These are phyloP conservation scores for Oleoguttula mirabilis DNA, from an alignment of 495 filamentous ascomycete species.

Conservation along the genomic window DNA sequence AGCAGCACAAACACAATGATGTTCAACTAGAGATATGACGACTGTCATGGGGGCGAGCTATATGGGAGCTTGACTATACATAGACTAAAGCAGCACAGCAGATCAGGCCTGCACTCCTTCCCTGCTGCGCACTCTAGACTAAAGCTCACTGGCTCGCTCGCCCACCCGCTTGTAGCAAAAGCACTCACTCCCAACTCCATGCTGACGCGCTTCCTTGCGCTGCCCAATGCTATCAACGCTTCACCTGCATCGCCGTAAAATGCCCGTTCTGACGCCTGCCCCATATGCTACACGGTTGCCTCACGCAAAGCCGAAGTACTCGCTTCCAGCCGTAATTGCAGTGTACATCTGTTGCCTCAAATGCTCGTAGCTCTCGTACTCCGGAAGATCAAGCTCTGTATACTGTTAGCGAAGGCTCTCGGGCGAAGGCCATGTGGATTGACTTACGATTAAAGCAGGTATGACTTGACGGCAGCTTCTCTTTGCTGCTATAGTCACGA, in stretches of 20 bases:
- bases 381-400: slow-evolving; percentile 92
- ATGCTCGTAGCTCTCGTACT: slow-evolving; percentile 93
- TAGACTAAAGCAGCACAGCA: too few relatives aligned
- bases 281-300: slow-evolving; percentile 12
- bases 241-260: too few relatives aligned
- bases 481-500: slow-evolving; percentile 95
- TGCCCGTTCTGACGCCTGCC: background rate
- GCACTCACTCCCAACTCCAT: background rate
- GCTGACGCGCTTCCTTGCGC: background rate
- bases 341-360: slow-evolving; percentile 79
- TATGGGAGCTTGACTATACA: too few relatives aligned
- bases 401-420: slow-evolving; percentile 3
- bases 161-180: too few relatives aligned
- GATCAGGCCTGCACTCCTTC: too few relatives aligned
- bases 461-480: slow-evolving; percentile 88
- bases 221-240: background rate
- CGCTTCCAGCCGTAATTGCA: slow-evolving; percentile 87
- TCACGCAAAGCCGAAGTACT: slow-evolving; percentile 97
- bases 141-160: too few relatives aligned
- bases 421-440: background rate
- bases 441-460: slow-evolving; percentile 99
- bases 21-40: too few relatives aligned
- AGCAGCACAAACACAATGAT: too few relatives aligned
- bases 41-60: too few relatives aligned
- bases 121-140: too few relatives aligned